Conservation (phyloP, 192 early-diverging fungal species). For the Geosiphon pyriformis region DNA sequence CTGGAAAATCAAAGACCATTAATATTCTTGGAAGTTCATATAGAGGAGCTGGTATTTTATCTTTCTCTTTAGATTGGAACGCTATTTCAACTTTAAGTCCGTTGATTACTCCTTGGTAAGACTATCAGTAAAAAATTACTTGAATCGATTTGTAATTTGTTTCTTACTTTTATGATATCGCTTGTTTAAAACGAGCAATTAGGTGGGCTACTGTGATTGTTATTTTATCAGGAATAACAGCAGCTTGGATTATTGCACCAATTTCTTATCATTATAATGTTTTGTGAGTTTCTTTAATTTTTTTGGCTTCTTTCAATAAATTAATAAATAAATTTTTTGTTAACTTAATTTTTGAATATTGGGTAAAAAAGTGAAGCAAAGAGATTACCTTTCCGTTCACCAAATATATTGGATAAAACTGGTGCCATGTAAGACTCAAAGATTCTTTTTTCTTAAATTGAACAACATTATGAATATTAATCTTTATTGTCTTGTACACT, state of each 20-base stretch:
- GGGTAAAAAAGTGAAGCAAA: constrained; percentile 12
- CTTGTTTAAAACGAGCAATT: too few species aligned
- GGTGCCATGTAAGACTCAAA: constrained; percentile 13
- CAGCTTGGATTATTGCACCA: constrained; percentile 68
- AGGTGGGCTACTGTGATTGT: constrained; percentile 61
- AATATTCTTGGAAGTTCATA: constrained; percentile 41
- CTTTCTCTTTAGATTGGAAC: constrained; percentile 74
- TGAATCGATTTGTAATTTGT: too few species aligned
- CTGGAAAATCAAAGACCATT: constrained; percentile 27
- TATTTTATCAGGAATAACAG: constrained; percentile 52
- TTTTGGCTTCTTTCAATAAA: neutral
- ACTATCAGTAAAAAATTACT: neutral
- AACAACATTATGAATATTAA: neutral
- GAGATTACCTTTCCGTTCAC: constrained; percentile 8
- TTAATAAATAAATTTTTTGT: too few species aligned
- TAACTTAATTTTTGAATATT: too few species aligned
- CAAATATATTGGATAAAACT: constrained; percentile 2
- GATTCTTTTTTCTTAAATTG: neutral
- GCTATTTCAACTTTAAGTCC: constrained; percentile 44
- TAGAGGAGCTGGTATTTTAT: constrained; percentile 63
- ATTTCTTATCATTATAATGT: constrained; percentile 57
- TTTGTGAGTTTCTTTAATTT: constrained; percentile 38
- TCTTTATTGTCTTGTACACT: neutral
- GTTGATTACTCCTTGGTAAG: constrained; percentile 62
- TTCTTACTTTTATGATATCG: neutral